These are phyloP conservation scores for Leishmania tropica DNA, from an alignment of 208 protist species.

Conservation along the genomic window DNA sequence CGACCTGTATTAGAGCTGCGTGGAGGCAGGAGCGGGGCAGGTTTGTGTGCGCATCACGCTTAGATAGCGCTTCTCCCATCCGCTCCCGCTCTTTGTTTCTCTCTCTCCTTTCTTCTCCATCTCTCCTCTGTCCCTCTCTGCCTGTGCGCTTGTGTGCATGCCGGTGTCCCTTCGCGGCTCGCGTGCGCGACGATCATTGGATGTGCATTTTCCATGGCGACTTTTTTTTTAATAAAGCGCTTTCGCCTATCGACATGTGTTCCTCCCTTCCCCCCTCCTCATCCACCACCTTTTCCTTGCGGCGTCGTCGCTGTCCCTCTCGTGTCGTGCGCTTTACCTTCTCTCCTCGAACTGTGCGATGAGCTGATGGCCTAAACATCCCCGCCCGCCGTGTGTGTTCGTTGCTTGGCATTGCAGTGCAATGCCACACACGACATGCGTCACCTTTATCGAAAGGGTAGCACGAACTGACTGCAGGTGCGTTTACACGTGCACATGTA, in stretches of 20 bases:
- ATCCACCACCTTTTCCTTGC: no score
- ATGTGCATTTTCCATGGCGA: neutral
- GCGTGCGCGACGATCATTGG: neutral
- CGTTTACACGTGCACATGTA: neutral
- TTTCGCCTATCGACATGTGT: no score
- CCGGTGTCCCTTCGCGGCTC: neutral
- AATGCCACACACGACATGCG: neutral
- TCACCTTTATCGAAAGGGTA: neutral
- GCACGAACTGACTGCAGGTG: neutral
- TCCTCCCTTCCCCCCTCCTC: no score
- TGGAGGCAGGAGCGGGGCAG: neutral
- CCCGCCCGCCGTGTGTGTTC: no score
- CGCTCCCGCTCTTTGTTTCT: neutral
- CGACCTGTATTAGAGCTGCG: constrained; percentile 52
- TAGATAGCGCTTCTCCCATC: neutral
- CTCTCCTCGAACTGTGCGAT: no score
- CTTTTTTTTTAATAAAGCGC: no score
- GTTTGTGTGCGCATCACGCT: neutral
- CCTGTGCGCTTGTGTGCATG: constrained; percentile 2
- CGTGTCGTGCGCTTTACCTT: no score
- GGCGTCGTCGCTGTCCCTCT: no score
- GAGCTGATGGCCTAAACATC: no score
- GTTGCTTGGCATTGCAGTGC: no score
- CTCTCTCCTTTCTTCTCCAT: neutral
- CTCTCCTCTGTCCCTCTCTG: no score